A percentile compares a stretch with the other conserved stretches of the same genome.
phyloP scores from a whole-genome alignment of 768 basidiomycete genomes.

The Holtermanniella nyarrowii region DNA sequence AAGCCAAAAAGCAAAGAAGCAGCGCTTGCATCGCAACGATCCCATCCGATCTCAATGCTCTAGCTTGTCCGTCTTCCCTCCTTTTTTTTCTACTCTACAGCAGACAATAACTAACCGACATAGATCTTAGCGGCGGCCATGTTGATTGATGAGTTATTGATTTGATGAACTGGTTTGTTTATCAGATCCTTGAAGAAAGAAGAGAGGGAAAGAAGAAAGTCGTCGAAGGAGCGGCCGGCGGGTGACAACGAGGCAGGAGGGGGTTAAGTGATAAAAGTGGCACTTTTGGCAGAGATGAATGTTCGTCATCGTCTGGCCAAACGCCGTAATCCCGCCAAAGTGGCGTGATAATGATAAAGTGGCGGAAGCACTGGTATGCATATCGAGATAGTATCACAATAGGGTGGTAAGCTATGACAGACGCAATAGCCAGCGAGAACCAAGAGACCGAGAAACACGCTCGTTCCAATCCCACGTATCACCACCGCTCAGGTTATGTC shows the following conservation, averaged over 20 bases:
- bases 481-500: neutral
- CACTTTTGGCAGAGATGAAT: no score
- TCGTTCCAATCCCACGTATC: neutral
- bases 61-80: neutral
- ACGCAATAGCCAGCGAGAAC: neutral
- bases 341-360: no score
- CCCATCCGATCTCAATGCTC: neutral
- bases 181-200: neutral
- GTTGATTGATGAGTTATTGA: slow-evolving; percentile 10
- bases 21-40: neutral
- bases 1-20: neutral
- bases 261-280: neutral
- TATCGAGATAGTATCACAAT: no score
- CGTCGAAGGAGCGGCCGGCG: neutral
- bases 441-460: neutral
- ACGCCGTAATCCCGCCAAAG: neutral
- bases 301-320: no score
- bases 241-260: neutral
- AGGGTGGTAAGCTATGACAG: no score
- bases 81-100: neutral
- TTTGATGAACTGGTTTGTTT: slow-evolving; percentile 1
- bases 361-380: no score
- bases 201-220: slow-evolving; percentile 7
- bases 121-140: slow-evolving; percentile 37
- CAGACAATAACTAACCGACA: slow-evolving; percentile 30